phyloP scores from a whole-genome alignment of 2,329 filamentous ascomycete genomes.

The Botrytis fabae region DNA sequence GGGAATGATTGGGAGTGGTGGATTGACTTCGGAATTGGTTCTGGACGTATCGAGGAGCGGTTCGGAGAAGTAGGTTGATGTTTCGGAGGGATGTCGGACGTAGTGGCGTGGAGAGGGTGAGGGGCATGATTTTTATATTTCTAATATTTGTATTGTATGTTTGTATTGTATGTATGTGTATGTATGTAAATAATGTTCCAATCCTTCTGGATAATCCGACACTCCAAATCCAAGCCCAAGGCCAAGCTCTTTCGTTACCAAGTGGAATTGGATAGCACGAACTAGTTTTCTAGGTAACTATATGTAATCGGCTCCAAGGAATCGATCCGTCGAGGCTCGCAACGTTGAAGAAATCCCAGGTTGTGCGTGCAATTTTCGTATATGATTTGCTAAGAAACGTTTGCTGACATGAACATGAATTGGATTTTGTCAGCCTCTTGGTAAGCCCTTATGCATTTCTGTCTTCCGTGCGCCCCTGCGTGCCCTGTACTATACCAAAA shows the following conservation, averaged over 20 bases:
- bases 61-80: slow-evolving; percentile 38
- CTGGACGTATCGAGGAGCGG: slow-evolving; percentile 37
- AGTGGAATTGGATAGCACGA: neutral
- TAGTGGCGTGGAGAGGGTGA: slow-evolving; percentile 27
- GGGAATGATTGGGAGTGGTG: slow-evolving; percentile 44
- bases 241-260: neutral
- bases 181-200: neutral
- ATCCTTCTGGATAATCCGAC: neutral
- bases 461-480: neutral
- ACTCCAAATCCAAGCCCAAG: neutral
- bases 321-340: neutral
- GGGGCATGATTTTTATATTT: slow-evolving; percentile 15
- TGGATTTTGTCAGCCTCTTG: slow-evolving; percentile 26
- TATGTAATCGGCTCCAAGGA: neutral
- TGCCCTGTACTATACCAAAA: neutral
- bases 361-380: neutral
- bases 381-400: slow-evolving; percentile 17
- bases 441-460: neutral
- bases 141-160: neutral
- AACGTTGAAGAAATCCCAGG: neutral
- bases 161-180: neutral
- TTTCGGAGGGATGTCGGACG: slow-evolving; percentile 38
- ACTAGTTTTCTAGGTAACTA: neutral
- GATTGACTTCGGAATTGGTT: slow-evolving; percentile 36
- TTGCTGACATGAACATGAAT: slow-evolving; percentile 30